Evolutionary conservation across 495 filamentous ascomycete genomes (phyloP), one percentile per base, ranked within the genome.

Genomic region (Staphylotrichum longicolle): DNA sequence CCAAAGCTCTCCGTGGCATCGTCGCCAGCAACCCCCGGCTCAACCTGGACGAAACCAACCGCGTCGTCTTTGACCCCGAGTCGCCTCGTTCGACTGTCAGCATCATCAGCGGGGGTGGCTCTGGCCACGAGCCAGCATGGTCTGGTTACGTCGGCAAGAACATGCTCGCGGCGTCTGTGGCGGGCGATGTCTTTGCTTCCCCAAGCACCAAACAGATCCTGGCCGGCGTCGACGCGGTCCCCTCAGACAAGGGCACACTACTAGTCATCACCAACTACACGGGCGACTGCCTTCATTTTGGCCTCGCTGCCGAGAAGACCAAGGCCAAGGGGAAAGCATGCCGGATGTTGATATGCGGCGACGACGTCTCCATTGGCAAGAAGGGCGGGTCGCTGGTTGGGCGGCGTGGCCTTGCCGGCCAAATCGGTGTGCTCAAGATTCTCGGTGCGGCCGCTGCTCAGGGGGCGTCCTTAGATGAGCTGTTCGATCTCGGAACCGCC

Each of bases 201-300:
- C 85, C 85, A 8, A 79, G 76, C 64, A 85, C 84, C 32, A 85
- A 84, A 66, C 85, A 87, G 70, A 81, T 87, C 58, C 72, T 86
- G 35, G 79, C 83, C 27, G 83, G 77, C 15, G 78, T 86, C 44
- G 77, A 80, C 45, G 73, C 80, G 41, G 81, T 82, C 1, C 83
- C 83, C 1, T 83, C 80, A 8, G 77, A 83, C 46, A 76, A 79
- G 61, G 85, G 85, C 20, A 79, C 80, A 5, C 82, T 87, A 44
- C 68, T 87, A n/a, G 81, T 85, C 54, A 80, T 87, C 63, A 86
- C 83, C 41, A 87, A 87, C 65, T 87, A 87, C 66, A 87, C 85
- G 0, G 85, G 85, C 32, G 85, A 87, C 71, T 85, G 82, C 64
- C 73, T 87, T 57, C 84, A 87, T 67, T 87, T 87, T 58, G 84